Conservation (phyloP, 306 rosid genomes). For the Vicia faba region DNA sequence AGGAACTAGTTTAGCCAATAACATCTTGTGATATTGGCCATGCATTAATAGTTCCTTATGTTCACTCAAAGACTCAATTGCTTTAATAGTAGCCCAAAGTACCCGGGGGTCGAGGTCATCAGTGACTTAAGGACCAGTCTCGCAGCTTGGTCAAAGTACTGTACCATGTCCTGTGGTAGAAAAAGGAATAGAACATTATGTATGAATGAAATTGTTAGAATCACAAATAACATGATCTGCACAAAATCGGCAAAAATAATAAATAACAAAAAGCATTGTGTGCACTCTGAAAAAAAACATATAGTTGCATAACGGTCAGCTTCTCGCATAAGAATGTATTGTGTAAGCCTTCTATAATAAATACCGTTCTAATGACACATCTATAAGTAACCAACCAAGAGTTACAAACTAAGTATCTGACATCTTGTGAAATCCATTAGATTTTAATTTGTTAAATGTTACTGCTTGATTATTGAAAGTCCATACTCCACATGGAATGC, state of each 20-base stretch:
- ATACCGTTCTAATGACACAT: not conserved
- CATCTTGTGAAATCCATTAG: not conserved
- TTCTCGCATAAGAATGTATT: not conserved
- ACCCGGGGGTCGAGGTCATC: constrained; percentile 31
- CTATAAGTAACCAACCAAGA: not conserved
- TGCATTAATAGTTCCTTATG: not conserved
- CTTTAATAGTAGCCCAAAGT: constrained; percentile 31
- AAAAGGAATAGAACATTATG: not conserved
- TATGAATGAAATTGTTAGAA: not conserved
- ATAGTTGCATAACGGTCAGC: not conserved
- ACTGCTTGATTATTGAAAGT: not conserved
- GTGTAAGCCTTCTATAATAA: not conserved
- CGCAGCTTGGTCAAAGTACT: not conserved
- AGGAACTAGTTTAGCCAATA: constrained; percentile 18
- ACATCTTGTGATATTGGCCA: not conserved
- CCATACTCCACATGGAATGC: not conserved
- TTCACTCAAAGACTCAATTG: not conserved
- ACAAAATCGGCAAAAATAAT: not conserved
- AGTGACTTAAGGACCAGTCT: constrained; percentile 16
- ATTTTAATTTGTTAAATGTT: not conserved
- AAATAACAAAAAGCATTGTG: not conserved
- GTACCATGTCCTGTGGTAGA: constrained; percentile 16
- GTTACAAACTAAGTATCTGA: not conserved
- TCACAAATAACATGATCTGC: not conserved
- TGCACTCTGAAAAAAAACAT: not conserved